These are phyloP conservation scores for Lactifluus hygrophoroides DNA, from an alignment of 768 basidiomycete genomes.

Conservation along the genomic window DNA sequence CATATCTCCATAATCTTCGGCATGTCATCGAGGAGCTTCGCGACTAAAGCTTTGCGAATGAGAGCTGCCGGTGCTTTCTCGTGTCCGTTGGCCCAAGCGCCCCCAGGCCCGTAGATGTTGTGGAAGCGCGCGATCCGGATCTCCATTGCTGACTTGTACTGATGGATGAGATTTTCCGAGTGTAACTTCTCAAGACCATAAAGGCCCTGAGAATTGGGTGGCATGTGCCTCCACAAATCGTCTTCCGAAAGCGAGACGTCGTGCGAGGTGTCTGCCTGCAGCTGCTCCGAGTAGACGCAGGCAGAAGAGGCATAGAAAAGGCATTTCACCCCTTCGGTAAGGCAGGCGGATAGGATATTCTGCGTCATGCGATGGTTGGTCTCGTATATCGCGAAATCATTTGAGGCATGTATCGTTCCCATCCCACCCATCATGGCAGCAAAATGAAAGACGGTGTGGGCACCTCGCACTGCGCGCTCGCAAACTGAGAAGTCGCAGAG, in stretches of 20 bases:
- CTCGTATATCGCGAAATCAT: conserved; percentile 41
- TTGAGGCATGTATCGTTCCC: conserved; percentile 47
- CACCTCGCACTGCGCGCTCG: conserved; percentile 30
- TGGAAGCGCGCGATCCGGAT: conserved; percentile 48
- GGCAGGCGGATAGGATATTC: conserved; percentile 37
- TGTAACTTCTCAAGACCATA: conserved; percentile 46
- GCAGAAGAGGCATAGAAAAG: conserved; percentile 54
- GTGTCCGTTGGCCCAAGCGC: conserved; percentile 43
- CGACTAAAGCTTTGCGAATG: conserved; percentile 42
- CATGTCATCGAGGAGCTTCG: conserved; percentile 20
- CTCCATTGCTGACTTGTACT: conserved; percentile 27
- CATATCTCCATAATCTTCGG: conserved; percentile 40
- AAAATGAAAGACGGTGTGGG: conserved; percentile 44
- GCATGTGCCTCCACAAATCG: conserved; percentile 31
- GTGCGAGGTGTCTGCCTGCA: conserved; percentile 29
- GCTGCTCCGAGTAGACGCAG: conserved; percentile 43
- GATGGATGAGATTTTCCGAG: conserved; percentile 38
- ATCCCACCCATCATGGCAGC: conserved; percentile 59
- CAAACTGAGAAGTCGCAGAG: conserved; percentile 38
- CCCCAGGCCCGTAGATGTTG: conserved; percentile 49
- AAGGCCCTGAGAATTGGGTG: too few relatives aligned
- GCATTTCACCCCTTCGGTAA: conserved; percentile 31
- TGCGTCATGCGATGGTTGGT: conserved; percentile 44
- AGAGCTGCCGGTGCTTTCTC: conserved; percentile 55
- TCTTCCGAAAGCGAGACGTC: conserved; percentile 40